Percentiles rank a stretch among this genome's conserved stretches.
Conservation (phyloP, 352 stramenopile species). For the Phytopythium aichiense region DNA sequence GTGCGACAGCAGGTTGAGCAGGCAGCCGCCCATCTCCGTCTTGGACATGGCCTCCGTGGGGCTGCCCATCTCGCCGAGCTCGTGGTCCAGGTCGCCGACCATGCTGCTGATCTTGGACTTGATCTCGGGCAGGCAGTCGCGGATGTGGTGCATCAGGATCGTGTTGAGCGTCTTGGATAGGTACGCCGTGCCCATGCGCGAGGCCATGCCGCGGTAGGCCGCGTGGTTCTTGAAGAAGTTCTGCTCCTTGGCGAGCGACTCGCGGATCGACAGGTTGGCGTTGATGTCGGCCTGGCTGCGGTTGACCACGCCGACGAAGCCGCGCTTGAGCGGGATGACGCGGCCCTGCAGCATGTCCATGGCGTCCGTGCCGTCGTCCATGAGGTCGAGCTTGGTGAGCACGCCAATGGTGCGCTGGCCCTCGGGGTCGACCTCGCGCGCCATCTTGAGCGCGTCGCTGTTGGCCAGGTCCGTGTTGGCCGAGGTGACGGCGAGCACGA, state of each 20-base stretch:
- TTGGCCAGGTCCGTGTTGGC: conserved; percentile 99
- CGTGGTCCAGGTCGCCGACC: conserved; percentile 92
- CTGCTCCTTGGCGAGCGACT: conserved; percentile 94
- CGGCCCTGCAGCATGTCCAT: conserved; percentile 95
- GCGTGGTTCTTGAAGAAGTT: conserved; percentile 98
- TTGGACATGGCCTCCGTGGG: conserved; percentile 85
- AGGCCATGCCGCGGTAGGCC: conserved; percentile 90
- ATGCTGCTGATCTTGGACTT: conserved; percentile 97
- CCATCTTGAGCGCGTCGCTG: conserved; percentile 98
- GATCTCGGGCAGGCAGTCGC: conserved; percentile 97
- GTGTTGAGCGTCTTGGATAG: conserved; percentile 97
- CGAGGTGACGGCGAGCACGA: conserved; percentile 98
- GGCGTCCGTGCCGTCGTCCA: conserved; percentile 99
- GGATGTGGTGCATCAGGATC: conserved; percentile 99
- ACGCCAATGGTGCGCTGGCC: conserved; percentile 98
- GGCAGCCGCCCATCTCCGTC: conserved; percentile 89
- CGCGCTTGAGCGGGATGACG: conserved; percentile 96
- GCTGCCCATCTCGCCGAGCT: conserved; percentile 95
- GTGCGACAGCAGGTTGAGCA: conserved; percentile 95
- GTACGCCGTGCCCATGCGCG: conserved; percentile 96
- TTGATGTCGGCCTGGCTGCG: conserved; percentile 98
- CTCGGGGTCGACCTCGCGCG: conserved; percentile 88
- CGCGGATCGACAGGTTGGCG: conserved; percentile 92
- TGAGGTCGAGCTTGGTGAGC: conserved; percentile 99
- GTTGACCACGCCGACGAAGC: conserved; percentile 99